Evolutionary conservation across 345 rosid genomes (phyloP).

Genomic region (Eucalyptus marginata): DNA sequence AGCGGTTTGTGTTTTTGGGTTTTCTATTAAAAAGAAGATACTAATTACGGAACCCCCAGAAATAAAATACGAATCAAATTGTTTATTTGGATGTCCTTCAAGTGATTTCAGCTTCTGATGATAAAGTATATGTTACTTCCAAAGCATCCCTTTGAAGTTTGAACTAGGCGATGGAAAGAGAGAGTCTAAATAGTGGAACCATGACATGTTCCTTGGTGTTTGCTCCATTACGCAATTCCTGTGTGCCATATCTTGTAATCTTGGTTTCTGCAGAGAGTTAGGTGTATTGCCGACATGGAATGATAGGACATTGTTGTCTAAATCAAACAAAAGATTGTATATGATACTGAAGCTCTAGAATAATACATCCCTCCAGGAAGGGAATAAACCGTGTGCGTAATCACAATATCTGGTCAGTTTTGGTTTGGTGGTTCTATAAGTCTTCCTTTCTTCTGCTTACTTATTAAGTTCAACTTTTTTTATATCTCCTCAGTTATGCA

Average conservation of each 20-base stretch:
- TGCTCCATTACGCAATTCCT: not conserved
- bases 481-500: not conserved
- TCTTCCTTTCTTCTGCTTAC: not conserved
- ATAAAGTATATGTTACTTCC: not conserved
- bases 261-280: not conserved
- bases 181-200: not conserved
- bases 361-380: not conserved
- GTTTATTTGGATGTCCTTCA: not conserved
- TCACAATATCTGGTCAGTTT: not conserved
- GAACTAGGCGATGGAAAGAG: not conserved
- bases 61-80: not conserved
- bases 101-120: not conserved
- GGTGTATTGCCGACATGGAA: not conserved
- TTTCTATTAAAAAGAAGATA: not conserved
- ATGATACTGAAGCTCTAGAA: not conserved
- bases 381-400: not conserved
- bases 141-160: not conserved
- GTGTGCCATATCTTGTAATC: not conserved
- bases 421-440: not conserved
- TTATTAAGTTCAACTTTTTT: not conserved
- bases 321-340: not conserved
- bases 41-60: not conserved
- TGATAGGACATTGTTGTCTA: not conserved
- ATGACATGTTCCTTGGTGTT: not conserved
- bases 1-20: not conserved